Percentiles rank a stretch among this genome's conserved stretches.
Conservation (phyloP, 345 rosid genomes). For the Populus pruinosa region DNA sequence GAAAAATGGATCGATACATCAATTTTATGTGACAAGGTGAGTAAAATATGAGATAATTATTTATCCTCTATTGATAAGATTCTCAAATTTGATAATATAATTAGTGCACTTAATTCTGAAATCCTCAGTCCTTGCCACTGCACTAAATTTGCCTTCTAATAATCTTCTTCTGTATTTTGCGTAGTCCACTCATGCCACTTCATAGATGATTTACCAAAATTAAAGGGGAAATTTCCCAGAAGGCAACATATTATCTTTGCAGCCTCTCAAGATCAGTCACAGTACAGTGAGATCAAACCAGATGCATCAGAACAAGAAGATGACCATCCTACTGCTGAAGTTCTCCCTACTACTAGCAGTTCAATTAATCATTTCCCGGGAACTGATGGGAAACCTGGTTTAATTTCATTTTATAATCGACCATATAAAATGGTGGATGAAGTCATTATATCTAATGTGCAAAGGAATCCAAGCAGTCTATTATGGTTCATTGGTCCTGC, state of each 20-base stretch:
- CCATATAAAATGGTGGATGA: slow-evolving; percentile 43
- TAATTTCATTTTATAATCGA: slow-evolving; percentile 67
- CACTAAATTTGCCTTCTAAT: slow-evolving; percentile 11
- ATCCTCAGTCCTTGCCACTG: background rate
- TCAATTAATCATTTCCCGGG: slow-evolving; percentile 42
- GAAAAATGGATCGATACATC: no score
- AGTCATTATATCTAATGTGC: slow-evolving; percentile 20
- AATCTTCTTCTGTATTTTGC: slow-evolving; percentile 23
- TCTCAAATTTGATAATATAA: slow-evolving; percentile 5
- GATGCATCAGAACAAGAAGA: slow-evolving; percentile 33
- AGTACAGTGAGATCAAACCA: slow-evolving; percentile 32
- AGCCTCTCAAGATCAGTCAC: slow-evolving; percentile 42
- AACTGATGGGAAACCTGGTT: slow-evolving; percentile 69
- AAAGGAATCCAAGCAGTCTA: slow-evolving; percentile 47
- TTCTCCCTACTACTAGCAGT: slow-evolving; percentile 29
- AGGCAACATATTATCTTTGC: slow-evolving; percentile 37
- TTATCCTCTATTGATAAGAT: slow-evolving; percentile 2
- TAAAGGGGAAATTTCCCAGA: slow-evolving; percentile 26
- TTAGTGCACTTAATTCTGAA: background rate
- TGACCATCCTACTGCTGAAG: slow-evolving; percentile 33
- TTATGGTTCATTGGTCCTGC: slow-evolving; percentile 87
- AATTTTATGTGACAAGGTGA: no score
- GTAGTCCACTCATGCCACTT: slow-evolving; percentile 29
- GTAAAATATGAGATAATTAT: no score
- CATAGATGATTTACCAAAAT: slow-evolving; percentile 27